Conservation (phyloP, 2,329 filamentous ascomycete genomes). For the Acrodontium crateriforme region DNA sequence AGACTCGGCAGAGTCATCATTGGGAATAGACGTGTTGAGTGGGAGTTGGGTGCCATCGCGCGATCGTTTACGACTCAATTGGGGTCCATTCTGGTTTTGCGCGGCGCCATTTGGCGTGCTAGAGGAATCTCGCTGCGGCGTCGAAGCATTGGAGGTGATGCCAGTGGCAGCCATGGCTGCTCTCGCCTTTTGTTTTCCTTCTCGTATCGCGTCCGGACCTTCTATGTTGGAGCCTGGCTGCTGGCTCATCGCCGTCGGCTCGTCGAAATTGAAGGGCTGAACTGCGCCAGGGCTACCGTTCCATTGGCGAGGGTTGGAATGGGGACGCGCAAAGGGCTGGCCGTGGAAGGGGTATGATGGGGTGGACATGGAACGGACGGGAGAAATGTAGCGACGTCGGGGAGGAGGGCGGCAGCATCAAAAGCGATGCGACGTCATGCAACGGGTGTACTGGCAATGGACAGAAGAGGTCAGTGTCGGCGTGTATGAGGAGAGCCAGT, state of each 20-base stretch:
- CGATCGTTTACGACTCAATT: constrained; percentile 42
- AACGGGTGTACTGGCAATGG: too few relatives aligned
- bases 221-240: constrained; percentile 10
- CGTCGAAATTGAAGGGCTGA: constrained; percentile 10
- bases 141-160: constrained; percentile 21
- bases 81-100: constrained; percentile 34
- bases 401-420: too few relatives aligned
- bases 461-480: too few relatives aligned
- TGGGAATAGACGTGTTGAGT: constrained; percentile 14
- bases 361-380: too few relatives aligned
- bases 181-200: constrained; percentile 48
- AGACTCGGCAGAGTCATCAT: constrained; percentile 7
- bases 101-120: constrained; percentile 11
- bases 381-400: too few relatives aligned
- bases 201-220: constrained; percentile 35
- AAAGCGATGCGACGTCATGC: too few relatives aligned
- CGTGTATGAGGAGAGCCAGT: too few relatives aligned
- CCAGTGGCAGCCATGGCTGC: constrained; percentile 43
- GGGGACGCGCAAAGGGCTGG: not conserved
- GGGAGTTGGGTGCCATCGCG: constrained; percentile 43
- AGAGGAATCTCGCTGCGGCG: constrained; percentile 13
- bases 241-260: constrained; percentile 6
- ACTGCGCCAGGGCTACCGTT: constrained; percentile 11
- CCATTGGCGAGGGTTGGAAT: constrained; percentile 1
- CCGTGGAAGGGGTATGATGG: not conserved